Evolutionary conservation across 768 basidiomycete genomes (phyloP), one percentile per base, ranked within the genome.

Genomic region (Gloeopeniophorella convolvens): DNA sequence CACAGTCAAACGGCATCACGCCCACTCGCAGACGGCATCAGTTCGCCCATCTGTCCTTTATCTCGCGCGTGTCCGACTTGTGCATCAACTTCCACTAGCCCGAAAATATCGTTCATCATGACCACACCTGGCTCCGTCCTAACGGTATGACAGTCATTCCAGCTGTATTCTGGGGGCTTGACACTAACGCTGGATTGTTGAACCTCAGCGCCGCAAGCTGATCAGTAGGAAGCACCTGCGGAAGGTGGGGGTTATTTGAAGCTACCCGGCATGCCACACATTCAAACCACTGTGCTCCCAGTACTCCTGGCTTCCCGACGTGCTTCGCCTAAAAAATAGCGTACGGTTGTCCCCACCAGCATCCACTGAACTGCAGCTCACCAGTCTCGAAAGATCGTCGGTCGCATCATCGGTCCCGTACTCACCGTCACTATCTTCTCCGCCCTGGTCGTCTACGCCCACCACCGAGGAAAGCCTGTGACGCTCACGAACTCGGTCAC

Each of bases 291-390:
- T 36, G 18, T 23, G 13, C 28, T 36, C 28, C 27, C 50, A 89
- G 86, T 90, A 89, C 63, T 88, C 87, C 13, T 94, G 91, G 90
- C 70, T 93, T 11, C 88, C 90, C 2, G 91, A 93, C 66, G 87
- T 93, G 16, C 71, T 93, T 36, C 79, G 90, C 33, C 48, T 92
- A 55, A 82, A 90, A 72, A 86, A 88, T 58, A 89, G 85, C 56
- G 87, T 90, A 64, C 59, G 83, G 71, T 5, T 16, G 43, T 15
- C 12, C 58, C 24, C 5, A 3, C 48, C n/a, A 16, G 45, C 20
- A 4, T 18, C 16, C 15, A 15, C 15, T 42, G 31, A 44, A 32
- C n/a, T 39, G 30, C 28, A 33, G 50, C 53, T 63, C 28, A 50
- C 34, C 24, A 13, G 16, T 26, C 42, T 37, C 65, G n/a, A n/a